Conservation (phyloP, 768 basidiomycete genomes). For the Termitomyces heimii region DNA sequence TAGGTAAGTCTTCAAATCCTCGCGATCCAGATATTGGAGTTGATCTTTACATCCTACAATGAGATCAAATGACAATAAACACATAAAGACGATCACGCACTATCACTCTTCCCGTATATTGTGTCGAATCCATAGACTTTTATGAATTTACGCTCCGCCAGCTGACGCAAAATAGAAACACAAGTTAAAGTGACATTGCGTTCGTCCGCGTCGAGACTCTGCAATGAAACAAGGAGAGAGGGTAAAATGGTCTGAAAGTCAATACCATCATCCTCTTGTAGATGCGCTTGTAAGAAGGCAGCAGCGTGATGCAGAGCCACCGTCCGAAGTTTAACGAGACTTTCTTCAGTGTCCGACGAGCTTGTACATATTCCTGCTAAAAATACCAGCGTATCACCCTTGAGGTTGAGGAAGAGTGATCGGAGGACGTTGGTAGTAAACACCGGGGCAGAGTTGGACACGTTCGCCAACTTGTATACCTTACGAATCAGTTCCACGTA, state of each 20-base stretch:
- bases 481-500: conserved; percentile 59
- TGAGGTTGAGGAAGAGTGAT: conserved; percentile 60
- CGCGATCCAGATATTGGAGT: conserved; percentile 67
- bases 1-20: conserved; percentile 57
- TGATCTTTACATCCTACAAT: conserved; percentile 19
- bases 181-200: conserved; percentile 52
- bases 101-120: conserved; percentile 58
- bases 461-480: conserved; percentile 65
- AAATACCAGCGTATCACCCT: conserved; percentile 71
- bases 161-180: conserved; percentile 38
- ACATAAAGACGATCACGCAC: conserved; percentile 29
- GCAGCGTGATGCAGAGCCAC: conserved; percentile 69
- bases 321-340: conserved; percentile 29
- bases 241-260: conserved; percentile 84
- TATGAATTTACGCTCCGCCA: conserved; percentile 36
- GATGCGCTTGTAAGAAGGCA: conserved; percentile 77
- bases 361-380: conserved; percentile 65
- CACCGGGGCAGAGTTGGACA: conserved; percentile 37
- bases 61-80: conserved; percentile 3
- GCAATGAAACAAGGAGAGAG: conserved; percentile 56
- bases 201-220: conserved; percentile 33
- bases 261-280: conserved; percentile 39
- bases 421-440: conserved; percentile 56
- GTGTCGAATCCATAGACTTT: conserved; percentile 68
- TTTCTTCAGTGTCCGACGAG: conserved; percentile 17